Evolutionary conservation across 2,329 filamentous ascomycete species (phyloP), one percentile per base, ranked within the genome.

Genomic region (Alternaria novae-zelandiae): DNA sequence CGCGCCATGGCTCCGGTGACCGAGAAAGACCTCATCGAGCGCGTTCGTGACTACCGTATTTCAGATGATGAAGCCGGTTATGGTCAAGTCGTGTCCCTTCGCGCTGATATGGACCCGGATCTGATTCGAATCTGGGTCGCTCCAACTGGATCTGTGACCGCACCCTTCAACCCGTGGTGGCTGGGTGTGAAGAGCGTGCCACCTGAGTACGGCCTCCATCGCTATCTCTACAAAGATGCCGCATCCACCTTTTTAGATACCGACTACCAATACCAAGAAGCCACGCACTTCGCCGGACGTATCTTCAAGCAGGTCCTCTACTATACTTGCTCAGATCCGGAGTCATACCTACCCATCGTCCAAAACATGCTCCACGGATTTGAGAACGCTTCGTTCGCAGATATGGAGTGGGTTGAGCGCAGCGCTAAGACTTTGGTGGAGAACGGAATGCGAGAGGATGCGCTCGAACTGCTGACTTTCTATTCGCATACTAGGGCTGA

Each of bases 1-100:
- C 70, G 71, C 1, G 76, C 80, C 15, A 85, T 83, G 73, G 80
- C 78, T 1, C 84, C 85, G 0, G 72, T 86, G n/a, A 84, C 83
- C 0, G 85, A 87, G 62, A 73, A 75, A 17, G 83, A 86, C 61
- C 75, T 86, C 3, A 83, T 83, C 67, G 78, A 80, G 23, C 74
- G 77, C 8, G 77, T 79, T 7, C 76, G 78, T 23, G 78, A 80
- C 57, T 75, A 70, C 41, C 70, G 77, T 10, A 80, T 80, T 25
- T 70, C 75, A 15, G 76, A 80, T 45, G 76, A 79, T 28, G 75
- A 79, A 67, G 72, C 76, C n/a, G 78, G 76, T 3, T 80, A 79
- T 26, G 78, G 78, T 1, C 76, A 79, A 53, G 76, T 80, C 4
- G 68, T 78, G 1, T 75, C 70, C 23, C 65, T 79, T 12, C 67